Percentiles rank a stretch among this genome's conserved stretches.
These are phyloP conservation scores for Macrolepiota dolichaula DNA, from an alignment of 768 basidiomycete genomes.

Conservation along the genomic window DNA sequence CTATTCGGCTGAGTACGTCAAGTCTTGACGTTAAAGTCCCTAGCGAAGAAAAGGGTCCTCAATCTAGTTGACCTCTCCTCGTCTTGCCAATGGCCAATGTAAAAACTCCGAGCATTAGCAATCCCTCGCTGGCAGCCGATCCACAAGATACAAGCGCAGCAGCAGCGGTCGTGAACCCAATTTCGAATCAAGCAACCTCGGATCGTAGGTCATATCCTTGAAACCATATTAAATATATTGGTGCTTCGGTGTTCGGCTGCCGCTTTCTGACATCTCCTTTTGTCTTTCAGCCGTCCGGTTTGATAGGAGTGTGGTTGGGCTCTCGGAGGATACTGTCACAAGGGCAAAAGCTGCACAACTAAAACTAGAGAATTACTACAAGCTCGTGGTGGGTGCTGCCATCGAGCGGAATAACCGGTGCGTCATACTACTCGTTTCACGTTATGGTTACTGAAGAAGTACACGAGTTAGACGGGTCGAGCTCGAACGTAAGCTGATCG, in stretches of 20 bases:
- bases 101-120: background rate
- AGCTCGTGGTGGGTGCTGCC: slow-evolving; percentile 92
- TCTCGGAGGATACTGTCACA: slow-evolving; percentile 78
- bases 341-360: slow-evolving; percentile 89
- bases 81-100: background rate
- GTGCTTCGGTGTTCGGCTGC: background rate
- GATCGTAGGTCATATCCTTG: slow-evolving; percentile 27
- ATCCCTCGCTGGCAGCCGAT: background rate
- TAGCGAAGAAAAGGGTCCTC: background rate
- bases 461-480: slow-evolving; percentile 70
- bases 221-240: background rate
- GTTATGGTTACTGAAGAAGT: background rate
- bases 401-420: slow-evolving; percentile 93
- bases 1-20: background rate
- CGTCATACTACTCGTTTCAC: slow-evolving; percentile 2
- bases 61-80: background rate
- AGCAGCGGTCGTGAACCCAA: background rate
- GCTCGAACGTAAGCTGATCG: slow-evolving; percentile 75
- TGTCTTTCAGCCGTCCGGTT: slow-evolving; percentile 78
- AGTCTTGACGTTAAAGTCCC: background rate
- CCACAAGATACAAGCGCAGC: background rate
- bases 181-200: slow-evolving; percentile 19
- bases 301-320: slow-evolving; percentile 70
- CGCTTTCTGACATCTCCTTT: background rate
- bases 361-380: slow-evolving; percentile 96